These are phyloP conservation scores for Apiospora sp. DNA, from an alignment of 2,329 filamentous ascomycete species.

Conservation along the genomic window DNA sequence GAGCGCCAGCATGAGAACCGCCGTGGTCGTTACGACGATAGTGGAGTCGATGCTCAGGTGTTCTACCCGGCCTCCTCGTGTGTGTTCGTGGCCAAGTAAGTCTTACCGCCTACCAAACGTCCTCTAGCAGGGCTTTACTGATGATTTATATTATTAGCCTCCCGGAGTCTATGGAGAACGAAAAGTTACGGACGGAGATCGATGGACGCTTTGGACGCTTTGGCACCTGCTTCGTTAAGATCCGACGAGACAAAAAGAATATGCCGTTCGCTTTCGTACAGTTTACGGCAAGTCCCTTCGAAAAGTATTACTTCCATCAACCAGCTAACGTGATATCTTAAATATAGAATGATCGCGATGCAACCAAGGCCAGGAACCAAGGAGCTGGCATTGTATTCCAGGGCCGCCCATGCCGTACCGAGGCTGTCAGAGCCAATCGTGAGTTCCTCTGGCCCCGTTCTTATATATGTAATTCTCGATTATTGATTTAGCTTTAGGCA, in stretches of 20 bases:
- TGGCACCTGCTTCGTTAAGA: conserved; percentile 68
- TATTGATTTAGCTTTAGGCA: conserved; percentile 49
- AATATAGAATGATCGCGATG: conserved; percentile 56
- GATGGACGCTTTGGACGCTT: conserved; percentile 60
- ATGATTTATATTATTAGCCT: conserved; percentile 50
- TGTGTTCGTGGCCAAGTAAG: conserved; percentile 73
- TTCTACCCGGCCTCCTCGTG: conserved; percentile 64
- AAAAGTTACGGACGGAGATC: conserved; percentile 60
- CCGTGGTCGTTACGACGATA: background rate
- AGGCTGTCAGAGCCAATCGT: conserved; percentile 68
- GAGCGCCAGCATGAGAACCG: background rate
- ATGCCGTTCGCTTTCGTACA: conserved; percentile 73
- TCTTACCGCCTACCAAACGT: conserved; percentile 29
- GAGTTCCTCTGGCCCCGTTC: conserved; percentile 38
- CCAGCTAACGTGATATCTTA: conserved; percentile 36
- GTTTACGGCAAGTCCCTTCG: conserved; percentile 59
- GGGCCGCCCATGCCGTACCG: conserved; percentile 65
- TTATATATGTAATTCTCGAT: background rate
- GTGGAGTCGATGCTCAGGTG: conserved; percentile 57
- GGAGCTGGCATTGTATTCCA: conserved; percentile 59
- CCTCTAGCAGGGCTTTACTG: background rate
- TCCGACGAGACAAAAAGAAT: conserved; percentile 62
- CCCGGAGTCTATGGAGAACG: conserved; percentile 57
- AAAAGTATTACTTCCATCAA: background rate
- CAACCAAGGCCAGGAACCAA: conserved; percentile 54